Base-by-base conservation (phyloP, 495 filamentous ascomycete genomes). In the Coniosporium apollinis region DNA sequence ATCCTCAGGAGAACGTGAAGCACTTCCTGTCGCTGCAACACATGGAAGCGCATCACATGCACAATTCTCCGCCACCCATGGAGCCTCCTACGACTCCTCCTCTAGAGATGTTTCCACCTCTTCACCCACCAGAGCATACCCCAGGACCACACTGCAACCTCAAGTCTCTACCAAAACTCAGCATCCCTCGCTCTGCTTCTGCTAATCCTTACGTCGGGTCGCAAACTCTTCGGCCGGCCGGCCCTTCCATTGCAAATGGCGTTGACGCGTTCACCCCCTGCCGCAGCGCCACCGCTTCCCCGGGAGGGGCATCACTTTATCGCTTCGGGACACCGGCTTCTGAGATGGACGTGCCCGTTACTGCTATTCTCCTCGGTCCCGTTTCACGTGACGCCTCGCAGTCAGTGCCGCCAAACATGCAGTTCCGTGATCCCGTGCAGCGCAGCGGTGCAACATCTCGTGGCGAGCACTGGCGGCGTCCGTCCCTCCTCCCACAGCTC, bases 361-460 rank as follows among this genome's bases (percentile, higher is more conserved):
- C 82, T 1, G 69, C 79, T 3, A 60, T 85, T 14, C 73, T 72
- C 0, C 39, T 74, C 2, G 77, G 74, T 0, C 77, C 78, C 2
- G 60, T 87, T 29, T 64, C 70, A 4, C 74, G 89, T 2, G 72
- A 80, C 34, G 56, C 57, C 7, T 86, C 82, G 3, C 82, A 92
- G 46, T 94, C 86, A 1, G 89, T 94, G 0, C 89, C 89, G 15
- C 87, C 89, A 4, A 72, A 93, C 54, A 94, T 96, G 84, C 64
- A 65, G 48, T 82, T 72, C 60, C 69, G 76, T 33, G 54, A 53
- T 60, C 45, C 67, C 51, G 54, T 76, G 56, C 30, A 64, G 56
- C 54, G 65, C 54, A 39, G 45, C 16, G n/a, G n/a, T n/a, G 39
- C 41, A 20, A 74, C 74, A 13, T 55, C 52, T 20, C 16, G 21